Base-by-base conservation (phyloP, 1,284 basidiomycete species). In the Porogramme epimiltina region DNA sequence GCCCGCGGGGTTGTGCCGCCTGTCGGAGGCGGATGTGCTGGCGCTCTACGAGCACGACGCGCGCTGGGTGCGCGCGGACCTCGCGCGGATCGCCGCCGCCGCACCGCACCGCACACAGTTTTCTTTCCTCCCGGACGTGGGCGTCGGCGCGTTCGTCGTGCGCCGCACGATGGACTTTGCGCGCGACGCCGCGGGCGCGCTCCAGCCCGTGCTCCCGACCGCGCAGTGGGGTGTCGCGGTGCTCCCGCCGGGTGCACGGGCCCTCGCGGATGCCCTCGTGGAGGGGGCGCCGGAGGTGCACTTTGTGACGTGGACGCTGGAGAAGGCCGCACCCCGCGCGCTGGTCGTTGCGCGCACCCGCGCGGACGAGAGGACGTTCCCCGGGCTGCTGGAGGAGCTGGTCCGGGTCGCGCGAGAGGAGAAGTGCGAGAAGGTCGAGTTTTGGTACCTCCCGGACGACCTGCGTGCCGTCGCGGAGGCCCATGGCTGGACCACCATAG, bases 241-340 rank as follows among this genome's bases (percentile, higher is more conserved):
- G 20, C 54, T 61, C 19, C 50, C 52, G 1, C 42, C 16, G 8
- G 46, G 44, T 2, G 34, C 37, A 18, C 43, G 33, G 20, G 22
- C 16, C 2, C 26, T 56, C 3, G 11, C 34, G 26, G 51, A 54
- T 3, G 59, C 46, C 11, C 51, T 54, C 23, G 37, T 37, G 44
- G 44, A 8, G 28, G 28, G 28, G 28, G 13, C 6, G 28, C 8
- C 6, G 28, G 34, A 37, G 34, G 34, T 37, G 16, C 45, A 70
- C 8, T 84, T 75, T 56, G 80, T 78, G 37, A 78, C 78, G 9
- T 85, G 81, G 81, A 77, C 77, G 18, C 63, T 83, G 53, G 74
- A 38, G 63, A 60, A 40, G 4, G 65, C 44, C 5, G 43, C 47
- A 8, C 54, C 70, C 2, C 64, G 67, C 36, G 75, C 72, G 6